Evolutionary conservation across 257 asterid genomes (phyloP), one percentile per base, ranked within the genome.

Genomic region (Lycium ferocissimum): DNA sequence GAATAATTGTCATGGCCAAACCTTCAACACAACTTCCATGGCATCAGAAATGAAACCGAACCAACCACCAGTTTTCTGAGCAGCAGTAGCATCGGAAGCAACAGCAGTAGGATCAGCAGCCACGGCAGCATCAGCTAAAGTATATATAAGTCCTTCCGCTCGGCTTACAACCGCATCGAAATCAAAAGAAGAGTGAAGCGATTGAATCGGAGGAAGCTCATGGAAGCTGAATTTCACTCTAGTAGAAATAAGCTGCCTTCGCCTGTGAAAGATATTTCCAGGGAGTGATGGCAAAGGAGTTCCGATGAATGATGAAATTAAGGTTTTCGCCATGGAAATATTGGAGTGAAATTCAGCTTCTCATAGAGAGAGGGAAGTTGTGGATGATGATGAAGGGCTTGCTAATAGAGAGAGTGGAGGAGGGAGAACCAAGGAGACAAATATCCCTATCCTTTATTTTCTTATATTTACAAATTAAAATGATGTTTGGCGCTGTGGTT

Each of bases 21-120:
- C 99, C 98, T 97, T 97, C 85, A 97, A 87, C 7, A 97, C 99
- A 89, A 93, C 90, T 93, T 97, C 99, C 99, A 97, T 94, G 75
- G 94, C 94, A 9, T 97, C 99, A 9, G 98, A 94, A 85, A 97
- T 92, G 88, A 97, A 95, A 12, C 95, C 98, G 83, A 97, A 97
- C 99, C 99, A 97, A 2, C 99, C 99, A 20, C 97, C 97, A 54
- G 80, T 88, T 85, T 97, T 97, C 91, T 90, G 97, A 67, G 85
- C 88, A 43, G 89, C 85, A 0, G 93, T 82, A 6, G 92, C 86
- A 80, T 89, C 98, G 0, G 94, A 67, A 2, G 90, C 91, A 3
- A 89, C 80, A 76, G 89, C 85, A 26, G 33, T 26, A 37, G 91
- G 79, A 76, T 92, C 97, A 76, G 82, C 93, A 12, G 93, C 93